Evolutionary conservation across 306 rosid species (phyloP), one percentile per base, ranked within the genome.

Genomic region (Vigna nakashimae): DNA sequence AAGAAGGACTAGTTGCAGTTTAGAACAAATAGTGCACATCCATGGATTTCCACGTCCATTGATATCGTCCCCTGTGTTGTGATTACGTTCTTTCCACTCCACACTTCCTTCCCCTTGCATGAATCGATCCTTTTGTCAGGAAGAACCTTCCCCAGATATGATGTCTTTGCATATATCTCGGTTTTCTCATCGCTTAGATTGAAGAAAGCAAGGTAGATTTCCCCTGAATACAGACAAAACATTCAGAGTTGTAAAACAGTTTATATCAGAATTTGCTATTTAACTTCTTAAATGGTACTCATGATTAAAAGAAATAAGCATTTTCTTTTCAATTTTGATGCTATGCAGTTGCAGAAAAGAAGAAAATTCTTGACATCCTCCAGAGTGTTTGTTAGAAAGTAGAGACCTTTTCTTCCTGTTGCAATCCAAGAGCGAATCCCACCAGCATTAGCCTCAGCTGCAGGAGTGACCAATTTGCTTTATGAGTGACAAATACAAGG

Each of bases 351-450:
- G 66, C 1, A 79, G 38, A 43, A 52, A 17, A 52, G 11, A 36
- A 38, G 34, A 34, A 66, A 56, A 28, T 1, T 28, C 11, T 32
- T 17, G 20, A 36, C 36, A 67, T 64, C 17, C 32, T 40, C 13
- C 3, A 42, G 28, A 26, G 20, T 17, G 15, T 34, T 9, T 18
- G 45, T 18, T 40, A 32, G 69, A 52, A 77, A 55, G 24, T 42
- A 36, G 58, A 52, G 16, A 92, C 97, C 97, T 77, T 50, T 73
- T 80, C 88, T 84, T 78, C 99, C 98, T 0, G 85, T 88, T 24
- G 99, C 99, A 67, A 92, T 70, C 99, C 99, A 95, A 40, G 97
- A 84, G 59, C 91, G 92, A 74, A 84, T 68, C 56, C 96, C 99
- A 10, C 72, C 71, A 18, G 81, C 20, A 75, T 10, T 70, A 83